A percentile compares a stretch with the other conserved stretches of the same genome.
Conservation (phyloP, 768 basidiomycete species). For the Crassisporium funariophilum region DNA sequence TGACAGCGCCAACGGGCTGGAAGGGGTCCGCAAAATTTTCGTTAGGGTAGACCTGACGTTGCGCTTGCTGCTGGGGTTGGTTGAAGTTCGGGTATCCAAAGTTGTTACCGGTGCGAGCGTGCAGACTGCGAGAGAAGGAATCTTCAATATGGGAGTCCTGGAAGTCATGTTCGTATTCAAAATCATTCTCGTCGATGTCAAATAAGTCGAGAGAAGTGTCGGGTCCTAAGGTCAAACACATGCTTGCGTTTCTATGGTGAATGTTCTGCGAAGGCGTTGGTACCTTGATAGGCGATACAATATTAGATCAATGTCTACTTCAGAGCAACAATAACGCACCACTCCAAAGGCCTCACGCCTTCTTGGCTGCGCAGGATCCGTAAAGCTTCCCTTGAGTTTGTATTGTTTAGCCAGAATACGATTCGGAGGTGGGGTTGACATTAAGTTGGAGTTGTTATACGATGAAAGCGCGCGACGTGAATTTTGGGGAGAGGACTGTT, state of each 20-base stretch:
- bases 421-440: conserved; percentile 73
- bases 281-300: conserved; percentile 25
- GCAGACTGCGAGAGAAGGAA: conserved; percentile 38
- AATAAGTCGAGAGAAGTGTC: conserved; percentile 60
- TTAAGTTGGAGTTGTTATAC: conserved; percentile 37
- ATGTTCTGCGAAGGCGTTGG: conserved; percentile 34
- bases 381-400: conserved; percentile 69
- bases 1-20: conserved; percentile 25
- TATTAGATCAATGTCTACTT: conserved; percentile 7
- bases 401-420: conserved; percentile 53
- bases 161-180: conserved; percentile 50
- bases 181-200: conserved; percentile 75
- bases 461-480: conserved; percentile 30
- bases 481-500: conserved; percentile 35
- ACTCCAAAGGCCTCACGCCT: conserved; percentile 45
- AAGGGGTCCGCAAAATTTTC: conserved; percentile 44
- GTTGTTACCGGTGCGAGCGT: conserved; percentile 30
- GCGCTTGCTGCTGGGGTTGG: conserved; percentile 24
- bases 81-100: conserved; percentile 40
- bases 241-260: conserved; percentile 27
- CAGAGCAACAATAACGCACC: conserved; percentile 30
- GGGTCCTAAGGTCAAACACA: conserved; percentile 37
- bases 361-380: conserved; percentile 64
- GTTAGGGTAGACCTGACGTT: conserved; percentile 28
- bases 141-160: conserved; percentile 34